These are phyloP conservation scores for Herpetomonas tarakana DNA, from an alignment of 208 protist species.

Conservation along the genomic window DNA sequence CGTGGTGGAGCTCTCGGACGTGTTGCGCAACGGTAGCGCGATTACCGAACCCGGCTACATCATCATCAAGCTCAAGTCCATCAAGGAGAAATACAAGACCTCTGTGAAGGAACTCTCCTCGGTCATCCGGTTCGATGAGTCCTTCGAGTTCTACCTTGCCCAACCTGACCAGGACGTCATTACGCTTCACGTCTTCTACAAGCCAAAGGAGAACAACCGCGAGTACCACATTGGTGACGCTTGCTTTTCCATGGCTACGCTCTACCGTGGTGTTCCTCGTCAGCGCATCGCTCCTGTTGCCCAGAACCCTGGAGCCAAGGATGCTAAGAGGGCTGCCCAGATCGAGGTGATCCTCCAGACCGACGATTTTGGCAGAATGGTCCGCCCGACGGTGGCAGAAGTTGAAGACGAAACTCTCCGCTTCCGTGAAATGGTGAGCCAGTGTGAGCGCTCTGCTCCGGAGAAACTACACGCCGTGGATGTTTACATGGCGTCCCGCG, in stretches of 20 bases:
- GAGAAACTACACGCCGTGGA: constrained; percentile 81
- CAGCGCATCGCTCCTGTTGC: constrained; percentile 73
- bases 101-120: constrained; percentile 69
- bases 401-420: constrained; percentile 60
- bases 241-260: constrained; percentile 82
- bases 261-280: constrained; percentile 69
- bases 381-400: constrained; percentile 44
- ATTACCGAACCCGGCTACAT: constrained; percentile 77
- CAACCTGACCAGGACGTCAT: constrained; percentile 89
- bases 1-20: constrained; percentile 63
- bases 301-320: constrained; percentile 72
- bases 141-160: constrained; percentile 85
- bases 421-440: constrained; percentile 59
- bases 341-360: constrained; percentile 78
- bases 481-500: constrained; percentile 63
- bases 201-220: constrained; percentile 48
- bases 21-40: constrained; percentile 52
- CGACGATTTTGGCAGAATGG: constrained; percentile 79
- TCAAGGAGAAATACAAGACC: constrained; percentile 91
- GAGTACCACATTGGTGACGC: constrained; percentile 84
- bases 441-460: constrained; percentile 43
- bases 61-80: constrained; percentile 86
- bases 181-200: constrained; percentile 86
- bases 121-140: constrained; percentile 78
- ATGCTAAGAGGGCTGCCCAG: constrained; percentile 52